Conservation (phyloP, 208 protist species). For the Wallacemonas rigidus region DNA sequence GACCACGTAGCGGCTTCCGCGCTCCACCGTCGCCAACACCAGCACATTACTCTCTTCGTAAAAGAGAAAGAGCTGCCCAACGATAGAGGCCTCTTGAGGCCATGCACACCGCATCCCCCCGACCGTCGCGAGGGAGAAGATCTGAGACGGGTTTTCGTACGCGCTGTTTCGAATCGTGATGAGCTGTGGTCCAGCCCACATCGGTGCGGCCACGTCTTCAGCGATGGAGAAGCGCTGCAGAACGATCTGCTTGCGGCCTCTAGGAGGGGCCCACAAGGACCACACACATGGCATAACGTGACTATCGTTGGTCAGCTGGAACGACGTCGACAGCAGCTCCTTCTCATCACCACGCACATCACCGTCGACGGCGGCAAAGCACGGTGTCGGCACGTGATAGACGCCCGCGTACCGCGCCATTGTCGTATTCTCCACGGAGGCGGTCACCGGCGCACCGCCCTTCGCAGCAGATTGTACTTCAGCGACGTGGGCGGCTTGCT, state of each 20-base stretch:
- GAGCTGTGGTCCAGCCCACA: conserved; percentile 37
- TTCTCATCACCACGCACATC: conserved; percentile 3
- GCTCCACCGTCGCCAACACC: conserved; percentile 36
- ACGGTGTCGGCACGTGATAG: conserved; percentile 27
- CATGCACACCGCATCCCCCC: conserved; percentile 17
- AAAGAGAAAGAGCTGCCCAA: conserved; percentile 45
- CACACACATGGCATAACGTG: conserved; percentile 43
- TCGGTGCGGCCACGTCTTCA: conserved; percentile 29
- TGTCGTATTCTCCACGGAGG: conserved; percentile 18
- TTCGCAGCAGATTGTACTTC: neutral
- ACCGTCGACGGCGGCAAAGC: conserved; percentile 21
- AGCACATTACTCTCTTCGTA: conserved; percentile 48
- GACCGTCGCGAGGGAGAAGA: conserved; percentile 33
- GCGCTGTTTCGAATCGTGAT: conserved; percentile 33
- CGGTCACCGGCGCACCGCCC: neutral
- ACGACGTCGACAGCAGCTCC: conserved; percentile 35
- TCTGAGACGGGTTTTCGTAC: conserved; percentile 37
- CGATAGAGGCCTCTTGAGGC: conserved; percentile 26
- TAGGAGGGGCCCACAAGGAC: conserved; percentile 34
- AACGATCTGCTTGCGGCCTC: conserved; percentile 29
- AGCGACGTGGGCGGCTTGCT: conserved; percentile 19
- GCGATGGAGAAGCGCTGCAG: conserved; percentile 46
- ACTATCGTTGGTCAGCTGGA: conserved; percentile 47
- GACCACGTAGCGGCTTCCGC: conserved; percentile 21
- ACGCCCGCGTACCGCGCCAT: conserved; percentile 24